Evolutionary conservation across 495 filamentous ascomycete species (phyloP), one percentile per base, ranked within the genome.

Genomic region (Aspergillus sparsus): DNA sequence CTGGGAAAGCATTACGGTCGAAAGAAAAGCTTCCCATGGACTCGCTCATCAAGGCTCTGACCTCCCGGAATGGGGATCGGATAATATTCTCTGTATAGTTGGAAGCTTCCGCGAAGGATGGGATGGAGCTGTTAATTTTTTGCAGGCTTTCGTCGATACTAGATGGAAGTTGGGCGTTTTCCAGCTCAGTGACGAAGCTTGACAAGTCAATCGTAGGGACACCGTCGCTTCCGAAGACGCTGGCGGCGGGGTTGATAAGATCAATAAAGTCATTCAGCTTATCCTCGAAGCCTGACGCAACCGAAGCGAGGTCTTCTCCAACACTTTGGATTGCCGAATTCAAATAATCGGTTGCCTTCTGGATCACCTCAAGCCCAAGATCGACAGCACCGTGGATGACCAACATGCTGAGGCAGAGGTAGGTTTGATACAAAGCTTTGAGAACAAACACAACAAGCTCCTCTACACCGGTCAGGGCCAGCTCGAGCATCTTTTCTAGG

Each of bases 371-470:
- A 45, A 89, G 74, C 0, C 88, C 87, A 35, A 84, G 86, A 33
- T 89, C 83, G 45, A 96, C 77, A 63, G 84, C 89, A 49, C 91
- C 91, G 54, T 86, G 80, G 44, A 97, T 83, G 11, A 89, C 88
- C 62, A 96, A 79, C 10, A 87, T 87, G 66, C 92, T 89, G 27
- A 98, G 78, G 67, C 94, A 98, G 58, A 90, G 79, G 67, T 95
- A 97, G 6, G 91, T 96, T 49, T 85, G 86, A 35, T 90, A 91
- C 75, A 96, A 82, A 76, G 96, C 84, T 71, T 94, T 90, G 74
- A 98, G 87, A 66, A 90, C 78, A 74, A 98, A 98, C 55, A 97
- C 77, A 49, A 98, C 83, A 16, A 98, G 84, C 68, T 90, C 86
- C 75, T 96, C 90, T 13, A 97, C 84, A 42, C 83, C 91, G 8